These are phyloP conservation scores for Neophaeococcomyces aloes DNA, from an alignment of 2,329 filamentous ascomycete genomes.

Conservation along the genomic window DNA sequence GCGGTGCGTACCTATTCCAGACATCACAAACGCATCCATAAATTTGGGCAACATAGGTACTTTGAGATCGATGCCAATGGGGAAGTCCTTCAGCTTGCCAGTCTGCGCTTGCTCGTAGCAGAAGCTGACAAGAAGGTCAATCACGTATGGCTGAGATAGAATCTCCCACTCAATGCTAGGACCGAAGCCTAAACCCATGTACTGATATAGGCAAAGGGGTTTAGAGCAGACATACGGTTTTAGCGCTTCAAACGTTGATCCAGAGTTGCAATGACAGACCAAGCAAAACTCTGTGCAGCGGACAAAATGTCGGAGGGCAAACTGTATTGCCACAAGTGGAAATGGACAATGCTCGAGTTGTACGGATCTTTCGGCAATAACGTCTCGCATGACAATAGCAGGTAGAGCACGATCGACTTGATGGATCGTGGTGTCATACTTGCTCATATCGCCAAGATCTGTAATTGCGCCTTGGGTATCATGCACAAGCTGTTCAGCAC, in stretches of 20 bases:
- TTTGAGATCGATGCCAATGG: constrained; percentile 45
- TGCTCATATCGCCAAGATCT: background rate
- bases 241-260: constrained; percentile 46
- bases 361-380: constrained; percentile 30
- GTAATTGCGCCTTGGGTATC: constrained; percentile 30
- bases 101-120: constrained; percentile 53
- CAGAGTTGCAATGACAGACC: constrained; percentile 63
- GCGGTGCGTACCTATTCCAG: background rate
- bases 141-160: constrained; percentile 63
- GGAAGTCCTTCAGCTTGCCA: constrained; percentile 41
- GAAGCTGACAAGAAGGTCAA: constrained; percentile 75
- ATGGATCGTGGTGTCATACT: constrained; percentile 10
- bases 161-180: constrained; percentile 80
- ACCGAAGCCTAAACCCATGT: constrained; percentile 75
- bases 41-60: constrained; percentile 32
- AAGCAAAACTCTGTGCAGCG: constrained; percentile 80
- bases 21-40: too few species aligned
- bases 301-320: constrained; percentile 63
- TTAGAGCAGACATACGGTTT: constrained; percentile 62
- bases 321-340: constrained; percentile 58
- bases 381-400: constrained; percentile 40
- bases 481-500: constrained; percentile 51
- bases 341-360: constrained; percentile 37
- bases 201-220: constrained; percentile 73
- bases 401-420: constrained; percentile 27